Evolutionary conservation across 2,329 filamentous ascomycete species (phyloP), one percentile per base, ranked within the genome.

Genomic region (Tolypocladium ovalisporum): DNA sequence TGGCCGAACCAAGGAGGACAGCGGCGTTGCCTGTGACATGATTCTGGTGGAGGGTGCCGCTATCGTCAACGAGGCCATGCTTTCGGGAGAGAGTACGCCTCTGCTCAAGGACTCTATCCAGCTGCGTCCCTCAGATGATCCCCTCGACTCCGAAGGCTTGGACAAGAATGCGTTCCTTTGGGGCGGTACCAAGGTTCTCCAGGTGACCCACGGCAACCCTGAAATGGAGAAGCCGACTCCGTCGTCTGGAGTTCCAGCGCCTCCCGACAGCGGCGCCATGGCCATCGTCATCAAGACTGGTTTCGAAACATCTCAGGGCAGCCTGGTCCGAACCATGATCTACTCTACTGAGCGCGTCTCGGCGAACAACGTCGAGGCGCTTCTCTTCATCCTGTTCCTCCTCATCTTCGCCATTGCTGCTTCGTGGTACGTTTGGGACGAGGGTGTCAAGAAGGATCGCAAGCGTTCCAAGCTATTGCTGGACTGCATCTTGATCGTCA

Each of bases 31-130:
- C 37, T 99, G 94, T 72, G 94, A 99, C 71, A 96, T 99, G 87
- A 78, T 99, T 55, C 75, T 99, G 52, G 87, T 99, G 35, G 92
- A 97, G 71, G 95, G 94, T 35, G 92, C 90, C 56, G 93, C 89
- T 10, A 99, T 99, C 70, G 94, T 99, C 66, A 99, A 99, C 75
- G 94, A 99, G 75, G 95, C 95, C 61, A 99, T 99, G 94, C 82
- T 99, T 65, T 99, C 94, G 4, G 94, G 94, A 62, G 94, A 99
- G 76, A 97, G 93, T 71, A 99, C 95, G 0, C 94, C 94, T 36
- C 82, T 99, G 51, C 80, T 99, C 65, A 99, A 99, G 75, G 94
- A 99, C 66, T 99, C 94, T 0, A 79, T 99, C 58, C 91, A 95
- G 71, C 83, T 99, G 49, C 88, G 94, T 61, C 92, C 94, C 7